A percentile compares a stretch with the other conserved stretches of the same genome.
phyloP scores from a whole-genome alignment of 148 eudicot genomes.

The Rhododendron henanense region DNA sequence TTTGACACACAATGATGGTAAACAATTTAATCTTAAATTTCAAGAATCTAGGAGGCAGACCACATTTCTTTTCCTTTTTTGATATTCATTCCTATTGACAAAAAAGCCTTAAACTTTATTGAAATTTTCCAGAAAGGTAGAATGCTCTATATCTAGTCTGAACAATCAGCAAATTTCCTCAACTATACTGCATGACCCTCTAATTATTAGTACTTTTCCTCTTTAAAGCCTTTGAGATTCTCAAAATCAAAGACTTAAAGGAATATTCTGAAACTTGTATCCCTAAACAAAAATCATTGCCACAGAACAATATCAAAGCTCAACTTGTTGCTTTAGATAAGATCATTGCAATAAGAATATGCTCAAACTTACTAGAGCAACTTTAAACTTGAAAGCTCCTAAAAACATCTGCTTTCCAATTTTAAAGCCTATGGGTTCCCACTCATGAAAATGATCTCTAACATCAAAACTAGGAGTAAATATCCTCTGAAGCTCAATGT shows the following conservation, averaged over 20 bases:
- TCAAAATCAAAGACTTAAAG: neutral
- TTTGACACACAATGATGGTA: neutral
- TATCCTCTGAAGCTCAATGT: neutral
- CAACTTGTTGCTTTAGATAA: neutral
- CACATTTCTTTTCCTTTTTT: neutral
- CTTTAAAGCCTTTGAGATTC: constrained; percentile 1
- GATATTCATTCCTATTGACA: neutral
- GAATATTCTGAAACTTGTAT: neutral
- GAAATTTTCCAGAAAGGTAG: neutral
- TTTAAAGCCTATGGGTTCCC: neutral
- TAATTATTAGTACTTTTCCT: neutral
- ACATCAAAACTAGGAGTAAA: neutral
- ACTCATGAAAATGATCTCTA: neutral
- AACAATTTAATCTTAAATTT: neutral
- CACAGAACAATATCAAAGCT: neutral
- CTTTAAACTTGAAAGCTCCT: neutral
- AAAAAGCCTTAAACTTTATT: neutral
- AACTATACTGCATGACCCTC: neutral
- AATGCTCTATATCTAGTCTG: neutral
- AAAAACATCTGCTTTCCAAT: neutral
- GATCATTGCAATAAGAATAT: neutral
- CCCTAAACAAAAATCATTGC: neutral
- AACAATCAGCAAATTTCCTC: neutral
- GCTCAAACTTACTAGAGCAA: neutral
- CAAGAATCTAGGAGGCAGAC: neutral